A percentile compares a stretch with the other conserved stretches of the same genome.
Conservation (phyloP, 805 yeast species). For the Barnettozyma sp. region DNA sequence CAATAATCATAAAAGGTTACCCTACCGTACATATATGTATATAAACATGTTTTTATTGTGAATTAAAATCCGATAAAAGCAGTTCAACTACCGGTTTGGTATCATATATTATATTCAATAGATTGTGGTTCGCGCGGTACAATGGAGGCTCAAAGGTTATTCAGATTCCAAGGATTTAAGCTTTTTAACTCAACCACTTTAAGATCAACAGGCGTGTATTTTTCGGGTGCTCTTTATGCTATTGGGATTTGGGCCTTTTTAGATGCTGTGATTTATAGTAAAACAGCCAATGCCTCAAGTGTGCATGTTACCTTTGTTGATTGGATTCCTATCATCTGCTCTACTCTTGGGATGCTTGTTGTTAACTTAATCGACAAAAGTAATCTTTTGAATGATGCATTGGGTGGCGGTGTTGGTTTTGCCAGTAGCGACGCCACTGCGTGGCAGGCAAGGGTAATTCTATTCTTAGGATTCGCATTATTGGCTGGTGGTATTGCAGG, state of each 20-base stretch:
- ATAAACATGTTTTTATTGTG: neutral
- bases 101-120: too few relatives aligned
- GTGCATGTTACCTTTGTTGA: slow-evolving; percentile 89
- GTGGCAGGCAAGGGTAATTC: slow-evolving; percentile 89
- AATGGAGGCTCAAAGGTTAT: slow-evolving; percentile 43
- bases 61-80: slow-evolving; percentile 2
- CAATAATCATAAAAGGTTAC: too few relatives aligned
- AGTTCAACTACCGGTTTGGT: too few relatives aligned
- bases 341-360: slow-evolving; percentile 83
- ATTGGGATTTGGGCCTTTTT: slow-evolving; percentile 84
- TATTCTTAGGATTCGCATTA: slow-evolving; percentile 87
- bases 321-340: slow-evolving; percentile 91
- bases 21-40: neutral
- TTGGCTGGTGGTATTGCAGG: slow-evolving; percentile 95
- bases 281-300: slow-evolving; percentile 74
- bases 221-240: slow-evolving; percentile 73
- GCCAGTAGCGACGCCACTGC: slow-evolving; percentile 47
- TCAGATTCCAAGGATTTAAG: slow-evolving; percentile 57
- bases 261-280: slow-evolving; percentile 83
- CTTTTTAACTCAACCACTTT: slow-evolving; percentile 67
- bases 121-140: neutral
- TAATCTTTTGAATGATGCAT: slow-evolving; percentile 30
- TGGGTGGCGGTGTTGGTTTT: slow-evolving; percentile 28
- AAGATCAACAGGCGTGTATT: slow-evolving; percentile 67
- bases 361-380: slow-evolving; percentile 41